Percentiles rank a stretch among this genome's conserved stretches.
Conservation (phyloP, 331 rosid genomes). For the Phaseolus coccineus region DNA sequence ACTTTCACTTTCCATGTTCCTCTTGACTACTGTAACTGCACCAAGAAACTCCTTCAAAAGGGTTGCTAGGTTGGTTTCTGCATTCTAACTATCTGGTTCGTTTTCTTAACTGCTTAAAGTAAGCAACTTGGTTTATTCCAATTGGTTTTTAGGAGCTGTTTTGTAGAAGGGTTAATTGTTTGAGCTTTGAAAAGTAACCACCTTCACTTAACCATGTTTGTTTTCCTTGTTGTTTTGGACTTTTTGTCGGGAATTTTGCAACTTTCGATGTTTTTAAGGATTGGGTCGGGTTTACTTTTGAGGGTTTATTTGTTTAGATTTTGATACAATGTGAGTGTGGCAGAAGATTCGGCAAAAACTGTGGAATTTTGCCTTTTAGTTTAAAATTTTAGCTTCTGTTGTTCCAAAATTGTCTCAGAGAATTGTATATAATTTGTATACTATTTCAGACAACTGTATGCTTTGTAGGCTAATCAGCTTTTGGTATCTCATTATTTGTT, state of each 20-base stretch:
- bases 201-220: slow-evolving; percentile 41
- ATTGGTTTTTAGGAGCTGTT: slow-evolving; percentile 38
- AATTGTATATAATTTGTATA: slow-evolving; percentile 47
- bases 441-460: slow-evolving; percentile 40
- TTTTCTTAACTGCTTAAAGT: slow-evolving; percentile 46
- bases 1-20: slow-evolving; percentile 37
- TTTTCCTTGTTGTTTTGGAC: slow-evolving; percentile 26
- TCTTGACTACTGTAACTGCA: slow-evolving; percentile 38
- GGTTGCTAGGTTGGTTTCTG: slow-evolving; percentile 50
- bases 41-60: slow-evolving; percentile 23
- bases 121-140: slow-evolving; percentile 33
- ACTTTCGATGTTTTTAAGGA: slow-evolving; percentile 65
- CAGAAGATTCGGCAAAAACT: slow-evolving; percentile 68
- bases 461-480: slow-evolving; percentile 55
- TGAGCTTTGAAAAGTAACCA: slow-evolving; percentile 1
- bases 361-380: slow-evolving; percentile 50
- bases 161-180: slow-evolving; percentile 17
- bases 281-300: slow-evolving; percentile 52
- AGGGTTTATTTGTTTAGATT: slow-evolving; percentile 43
- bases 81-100: slow-evolving; percentile 26
- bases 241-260: slow-evolving; percentile 41
- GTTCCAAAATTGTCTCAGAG: slow-evolving; percentile 56
- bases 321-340: slow-evolving; percentile 51
- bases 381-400: slow-evolving; percentile 52
- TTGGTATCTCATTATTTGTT: slow-evolving; percentile 56